These are phyloP conservation scores for Hortiboletus campestris DNA, from an alignment of 768 basidiomycete species.

Conservation along the genomic window DNA sequence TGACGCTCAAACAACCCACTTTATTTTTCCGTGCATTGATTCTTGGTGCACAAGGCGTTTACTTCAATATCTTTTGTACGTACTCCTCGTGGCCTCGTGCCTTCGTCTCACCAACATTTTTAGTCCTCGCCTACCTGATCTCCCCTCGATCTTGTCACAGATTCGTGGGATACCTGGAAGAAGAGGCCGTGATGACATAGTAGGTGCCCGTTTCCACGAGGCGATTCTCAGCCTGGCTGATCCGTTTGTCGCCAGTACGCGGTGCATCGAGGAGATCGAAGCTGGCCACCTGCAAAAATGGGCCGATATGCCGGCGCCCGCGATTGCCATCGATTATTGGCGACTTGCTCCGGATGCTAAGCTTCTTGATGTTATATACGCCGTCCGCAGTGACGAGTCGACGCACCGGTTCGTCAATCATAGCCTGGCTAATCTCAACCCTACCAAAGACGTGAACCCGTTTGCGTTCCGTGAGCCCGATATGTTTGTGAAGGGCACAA, in stretches of 20 bases:
- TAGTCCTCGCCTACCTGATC: slow-evolving; percentile 76
- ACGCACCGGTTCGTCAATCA: slow-evolving; percentile 97
- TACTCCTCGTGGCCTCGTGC: slow-evolving; percentile 15
- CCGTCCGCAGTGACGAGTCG: slow-evolving; percentile 89
- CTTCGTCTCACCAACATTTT: slow-evolving; percentile 13
- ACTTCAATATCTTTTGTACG: slow-evolving; percentile 86
- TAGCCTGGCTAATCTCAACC: slow-evolving; percentile 83
- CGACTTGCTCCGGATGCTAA: slow-evolving; percentile 69
- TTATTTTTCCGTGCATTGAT: slow-evolving; percentile 78
- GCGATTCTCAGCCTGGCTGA: slow-evolving; percentile 18
- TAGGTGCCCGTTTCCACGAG: slow-evolving; percentile 37
- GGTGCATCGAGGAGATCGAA: slow-evolving; percentile 81
- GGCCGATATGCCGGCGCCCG: slow-evolving; percentile 72
- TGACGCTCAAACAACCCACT: slow-evolving; percentile 84
- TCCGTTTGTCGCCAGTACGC: slow-evolving; percentile 50
- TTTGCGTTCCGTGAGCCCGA: slow-evolving; percentile 87
- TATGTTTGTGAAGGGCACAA: slow-evolving; percentile 78
- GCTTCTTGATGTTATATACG: slow-evolving; percentile 85
- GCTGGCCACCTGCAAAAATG: slow-evolving; percentile 79
- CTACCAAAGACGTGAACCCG: slow-evolving; percentile 79
- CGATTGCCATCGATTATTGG: slow-evolving; percentile 97
- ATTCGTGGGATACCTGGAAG: slow-evolving; percentile 90
- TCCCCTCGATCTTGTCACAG: slow-evolving; percentile 80
- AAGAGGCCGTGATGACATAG: slow-evolving; percentile 95
- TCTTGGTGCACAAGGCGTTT: slow-evolving; percentile 89